A percentile compares a stretch with the other conserved stretches of the same genome.
Conservation (phyloP, 805 yeast species). For the Yarrowia porcina region DNA sequence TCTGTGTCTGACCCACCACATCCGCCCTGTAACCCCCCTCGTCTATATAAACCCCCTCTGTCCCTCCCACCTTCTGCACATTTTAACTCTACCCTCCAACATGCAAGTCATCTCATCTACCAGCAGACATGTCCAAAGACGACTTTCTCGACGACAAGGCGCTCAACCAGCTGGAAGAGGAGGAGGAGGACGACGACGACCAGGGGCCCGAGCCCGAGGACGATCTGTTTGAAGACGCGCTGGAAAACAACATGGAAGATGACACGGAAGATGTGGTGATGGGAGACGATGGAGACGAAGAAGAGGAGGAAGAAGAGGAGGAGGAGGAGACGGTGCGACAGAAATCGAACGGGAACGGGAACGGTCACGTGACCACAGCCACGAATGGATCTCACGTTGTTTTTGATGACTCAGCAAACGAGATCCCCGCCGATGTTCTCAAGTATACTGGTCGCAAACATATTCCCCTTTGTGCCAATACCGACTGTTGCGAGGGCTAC, state of each 20-base stretch:
- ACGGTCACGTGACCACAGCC: background rate
- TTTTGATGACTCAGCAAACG: conserved; percentile 30
- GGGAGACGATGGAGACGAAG: conserved; percentile 35
- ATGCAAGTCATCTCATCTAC: too few relatives aligned
- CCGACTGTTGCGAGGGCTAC: conserved; percentile 49
- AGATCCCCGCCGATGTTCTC: conserved; percentile 28
- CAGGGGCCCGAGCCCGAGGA: conserved; percentile 36
- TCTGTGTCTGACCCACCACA: too few relatives aligned
- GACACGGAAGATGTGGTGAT: conserved; percentile 34
- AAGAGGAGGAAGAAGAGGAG: conserved; percentile 34
- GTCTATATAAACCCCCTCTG: too few relatives aligned
- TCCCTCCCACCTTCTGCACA: too few relatives aligned
- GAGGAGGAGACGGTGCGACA: conserved; percentile 35
- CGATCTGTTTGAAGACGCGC: conserved; percentile 37
- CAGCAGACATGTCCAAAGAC: conserved; percentile 23
- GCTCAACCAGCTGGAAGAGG: conserved; percentile 25
- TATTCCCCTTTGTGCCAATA: conserved; percentile 1
- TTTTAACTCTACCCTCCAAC: too few relatives aligned
- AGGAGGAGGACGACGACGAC: conserved; percentile 29
- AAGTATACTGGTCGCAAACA: conserved; percentile 28
- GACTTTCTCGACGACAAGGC: conserved; percentile 24
- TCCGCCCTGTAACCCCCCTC: too few relatives aligned
- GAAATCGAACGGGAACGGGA: conserved; percentile 25
- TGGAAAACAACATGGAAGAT: conserved; percentile 36
- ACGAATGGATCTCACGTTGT: conserved; percentile 27